A percentile compares a stretch with the other conserved stretches of the same genome.
Evolutionary conservation across 257 asterid species (phyloP).

Genomic region (Solanum clarkiae): DNA sequence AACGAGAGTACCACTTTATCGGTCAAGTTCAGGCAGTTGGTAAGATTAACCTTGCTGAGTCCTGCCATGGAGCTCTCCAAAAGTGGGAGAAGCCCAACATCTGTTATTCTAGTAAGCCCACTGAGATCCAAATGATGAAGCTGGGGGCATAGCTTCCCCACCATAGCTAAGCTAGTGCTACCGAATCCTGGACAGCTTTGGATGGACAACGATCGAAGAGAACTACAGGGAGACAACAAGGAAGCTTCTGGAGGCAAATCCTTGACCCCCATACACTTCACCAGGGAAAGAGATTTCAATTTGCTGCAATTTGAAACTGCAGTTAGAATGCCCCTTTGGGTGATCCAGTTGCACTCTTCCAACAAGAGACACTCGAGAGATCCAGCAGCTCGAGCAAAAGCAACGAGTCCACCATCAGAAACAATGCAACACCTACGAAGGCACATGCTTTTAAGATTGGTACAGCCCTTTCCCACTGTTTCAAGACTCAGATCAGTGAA

Average conservation of each 20-base stretch:
- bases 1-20: constrained; percentile 42
- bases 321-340: constrained; percentile 48
- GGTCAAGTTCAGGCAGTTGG: constrained; percentile 46
- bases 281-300: constrained; percentile 55
- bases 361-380: constrained; percentile 60
- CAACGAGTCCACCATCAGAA: constrained; percentile 62
- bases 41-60: constrained; percentile 59
- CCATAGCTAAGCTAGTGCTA: constrained; percentile 54
- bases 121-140: constrained; percentile 71
- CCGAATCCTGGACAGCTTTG: constrained; percentile 76
- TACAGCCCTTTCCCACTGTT: constrained; percentile 58
- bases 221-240: constrained; percentile 48
- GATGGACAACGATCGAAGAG: constrained; percentile 67
- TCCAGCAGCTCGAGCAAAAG: constrained; percentile 45
- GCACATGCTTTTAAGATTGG: constrained; percentile 43
- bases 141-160: constrained; percentile 72
- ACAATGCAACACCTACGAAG: constrained; percentile 60
- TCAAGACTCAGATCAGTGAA: constrained; percentile 58
- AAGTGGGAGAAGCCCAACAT: constrained; percentile 60
- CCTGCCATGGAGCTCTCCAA: constrained; percentile 47
- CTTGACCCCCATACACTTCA: constrained; percentile 72
- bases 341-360: constrained; percentile 82
- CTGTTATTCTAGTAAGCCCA: constrained; percentile 63
- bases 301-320: constrained; percentile 57
- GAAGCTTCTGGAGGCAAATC: constrained; percentile 37